Conservation (phyloP, 208 protist species). For the Angomonas desouzai region DNA sequence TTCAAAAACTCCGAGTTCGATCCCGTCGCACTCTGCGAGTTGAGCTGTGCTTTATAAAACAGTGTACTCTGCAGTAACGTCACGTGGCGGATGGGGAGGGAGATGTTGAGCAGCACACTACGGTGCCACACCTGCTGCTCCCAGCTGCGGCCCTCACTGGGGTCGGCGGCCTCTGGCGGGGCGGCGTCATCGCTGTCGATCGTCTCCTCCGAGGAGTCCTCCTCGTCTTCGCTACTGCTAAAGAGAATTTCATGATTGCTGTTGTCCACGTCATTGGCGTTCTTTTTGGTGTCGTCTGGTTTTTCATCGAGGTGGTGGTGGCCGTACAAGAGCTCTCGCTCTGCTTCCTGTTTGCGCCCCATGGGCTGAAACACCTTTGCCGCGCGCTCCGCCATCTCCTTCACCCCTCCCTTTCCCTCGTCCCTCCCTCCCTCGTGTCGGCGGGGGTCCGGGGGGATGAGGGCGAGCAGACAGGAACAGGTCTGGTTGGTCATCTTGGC, state of each 20-base stretch:
- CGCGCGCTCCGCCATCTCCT: constrained; percentile 13
- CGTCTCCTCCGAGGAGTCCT: background rate
- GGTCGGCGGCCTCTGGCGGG: too few species aligned
- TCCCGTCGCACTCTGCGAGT: background rate
- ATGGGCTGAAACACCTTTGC: constrained; percentile 2
- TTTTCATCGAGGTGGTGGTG: background rate
- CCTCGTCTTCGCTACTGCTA: constrained; percentile 1
- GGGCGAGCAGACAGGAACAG: constrained; percentile 33
- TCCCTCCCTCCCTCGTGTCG: constrained; percentile 4
- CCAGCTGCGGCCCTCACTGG: too few species aligned
- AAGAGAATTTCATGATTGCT: too few species aligned
- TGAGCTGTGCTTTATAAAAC: constrained; percentile 32
- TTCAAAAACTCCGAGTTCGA: constrained; percentile 3
- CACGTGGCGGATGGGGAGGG: constrained; percentile 26
- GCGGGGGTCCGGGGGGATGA: constrained; percentile 22
- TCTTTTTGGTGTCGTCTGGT: too few species aligned
- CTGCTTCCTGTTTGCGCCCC: background rate
- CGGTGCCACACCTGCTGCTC: constrained; percentile 32
- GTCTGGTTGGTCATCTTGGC: constrained; percentile 37
- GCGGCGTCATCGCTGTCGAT: too few species aligned
- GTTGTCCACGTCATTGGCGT: too few species aligned
- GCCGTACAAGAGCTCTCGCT: background rate
- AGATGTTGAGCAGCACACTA: constrained; percentile 33
- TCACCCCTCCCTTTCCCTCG: constrained; percentile 7
- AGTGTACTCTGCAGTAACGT: constrained; percentile 33